phyloP scores from a whole-genome alignment of 805 yeast genomes.

The Ogataea sp. region DNA sequence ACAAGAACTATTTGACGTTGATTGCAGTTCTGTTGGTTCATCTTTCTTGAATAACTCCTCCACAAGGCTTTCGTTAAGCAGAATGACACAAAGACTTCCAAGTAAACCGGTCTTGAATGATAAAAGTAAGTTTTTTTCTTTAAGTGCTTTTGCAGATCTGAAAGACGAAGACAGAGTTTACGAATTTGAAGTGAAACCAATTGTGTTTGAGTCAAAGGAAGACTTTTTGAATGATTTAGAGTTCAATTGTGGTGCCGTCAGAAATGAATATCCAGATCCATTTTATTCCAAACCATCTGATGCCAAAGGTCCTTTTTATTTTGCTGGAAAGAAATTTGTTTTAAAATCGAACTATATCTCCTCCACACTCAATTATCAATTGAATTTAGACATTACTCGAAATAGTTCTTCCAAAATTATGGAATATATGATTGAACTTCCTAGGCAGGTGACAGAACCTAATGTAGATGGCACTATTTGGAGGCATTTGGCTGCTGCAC shows the following conservation, averaged over 20 bases:
- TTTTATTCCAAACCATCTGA: conserved; percentile 49
- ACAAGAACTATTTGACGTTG: conserved; percentile 1
- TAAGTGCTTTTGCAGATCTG: neutral
- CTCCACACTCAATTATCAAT: neutral
- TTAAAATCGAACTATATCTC: conserved; percentile 28
- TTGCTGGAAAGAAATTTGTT: conserved; percentile 58
- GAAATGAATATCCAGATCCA: conserved; percentile 54
- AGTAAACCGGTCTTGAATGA: too few species aligned
- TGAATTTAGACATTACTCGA: neutral
- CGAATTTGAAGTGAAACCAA: conserved; percentile 11
- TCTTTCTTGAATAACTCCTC: neutral
- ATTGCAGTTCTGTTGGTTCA: neutral
- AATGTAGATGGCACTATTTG: too few species aligned
- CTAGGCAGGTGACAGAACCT: too few species aligned
- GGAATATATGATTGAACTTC: too few species aligned
- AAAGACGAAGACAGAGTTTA: neutral
- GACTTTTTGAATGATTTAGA: conserved; percentile 28
- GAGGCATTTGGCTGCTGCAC: neutral
- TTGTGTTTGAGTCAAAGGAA: conserved; percentile 7
- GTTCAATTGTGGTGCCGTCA: conserved; percentile 33
- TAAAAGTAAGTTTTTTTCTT: too few species aligned
- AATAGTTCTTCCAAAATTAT: neutral
- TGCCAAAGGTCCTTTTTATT: conserved; percentile 42
- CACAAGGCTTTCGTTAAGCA: neutral
- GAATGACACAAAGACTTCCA: neutral